Percentiles rank a stretch among this genome's conserved stretches.
Evolutionary conservation across 2,329 filamentous ascomycete genomes (phyloP).

Genomic region (Aspergillus terreus): DNA sequence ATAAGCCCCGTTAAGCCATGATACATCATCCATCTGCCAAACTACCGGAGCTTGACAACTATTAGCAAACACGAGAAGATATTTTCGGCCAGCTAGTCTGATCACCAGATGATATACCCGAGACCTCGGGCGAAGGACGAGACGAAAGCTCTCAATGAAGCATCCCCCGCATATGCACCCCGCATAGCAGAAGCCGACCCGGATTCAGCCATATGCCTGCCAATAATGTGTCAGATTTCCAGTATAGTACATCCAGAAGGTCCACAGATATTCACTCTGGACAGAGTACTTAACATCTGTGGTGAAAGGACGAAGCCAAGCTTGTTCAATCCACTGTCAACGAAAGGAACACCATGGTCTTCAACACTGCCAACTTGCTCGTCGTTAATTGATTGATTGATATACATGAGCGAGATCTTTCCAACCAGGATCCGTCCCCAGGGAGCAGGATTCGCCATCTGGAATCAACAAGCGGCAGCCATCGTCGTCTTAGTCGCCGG

Average conservation of each 20-base stretch:
- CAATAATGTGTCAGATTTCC: not conserved
- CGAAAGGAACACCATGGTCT: not conserved
- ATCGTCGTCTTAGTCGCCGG: slow-evolving; percentile 33
- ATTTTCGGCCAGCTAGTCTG: too few relatives aligned
- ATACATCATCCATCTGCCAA: too few relatives aligned
- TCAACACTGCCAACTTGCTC: slow-evolving; percentile 30
- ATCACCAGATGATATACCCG: not conserved
- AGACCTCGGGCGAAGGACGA: not conserved
- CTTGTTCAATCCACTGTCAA: too few relatives aligned
- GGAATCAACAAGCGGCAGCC: slow-evolving; percentile 32
- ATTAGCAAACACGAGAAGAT: too few relatives aligned
- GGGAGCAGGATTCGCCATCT: slow-evolving; percentile 36
- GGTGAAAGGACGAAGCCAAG: too few relatives aligned
- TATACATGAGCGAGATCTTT: slow-evolving; percentile 41
- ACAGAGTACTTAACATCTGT: too few relatives aligned
- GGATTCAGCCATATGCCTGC: not conserved
- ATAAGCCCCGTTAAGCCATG: too few relatives aligned
- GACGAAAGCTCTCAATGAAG: not conserved
- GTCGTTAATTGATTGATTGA: too few relatives aligned
- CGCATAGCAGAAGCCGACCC: not conserved
- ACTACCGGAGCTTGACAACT: too few relatives aligned
- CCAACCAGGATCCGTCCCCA: slow-evolving; percentile 38
- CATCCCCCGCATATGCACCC: not conserved
- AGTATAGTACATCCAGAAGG: too few relatives aligned
- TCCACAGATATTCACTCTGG: too few relatives aligned